Conservation (phyloP, 345 rosid species). For the Anacardium occidentale region DNA sequence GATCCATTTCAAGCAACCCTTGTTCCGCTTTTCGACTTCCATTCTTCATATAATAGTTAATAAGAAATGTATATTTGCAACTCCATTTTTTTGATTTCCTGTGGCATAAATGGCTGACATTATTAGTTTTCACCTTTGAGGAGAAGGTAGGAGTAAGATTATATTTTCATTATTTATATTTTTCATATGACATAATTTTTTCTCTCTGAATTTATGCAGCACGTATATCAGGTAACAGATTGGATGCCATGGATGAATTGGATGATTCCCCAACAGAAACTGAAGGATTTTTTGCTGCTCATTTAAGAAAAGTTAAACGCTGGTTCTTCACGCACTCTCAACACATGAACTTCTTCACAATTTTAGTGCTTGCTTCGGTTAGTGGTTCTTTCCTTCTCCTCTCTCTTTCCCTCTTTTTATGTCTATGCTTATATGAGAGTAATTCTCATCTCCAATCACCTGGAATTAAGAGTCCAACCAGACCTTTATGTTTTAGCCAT, state of each 20-base stretch:
- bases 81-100: background rate
- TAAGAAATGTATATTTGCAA: background rate
- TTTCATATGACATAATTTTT: background rate
- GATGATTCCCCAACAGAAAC: constrained; percentile 61
- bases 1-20: background rate
- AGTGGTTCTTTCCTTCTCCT: constrained; percentile 26
- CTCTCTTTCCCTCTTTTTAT: too few relatives aligned
- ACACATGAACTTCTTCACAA: constrained; percentile 83
- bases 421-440: too few relatives aligned
- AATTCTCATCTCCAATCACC: too few relatives aligned
- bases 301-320: constrained; percentile 46
- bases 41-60: background rate
- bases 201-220: constrained; percentile 45
- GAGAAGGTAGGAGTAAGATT: background rate
- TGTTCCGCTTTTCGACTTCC: background rate
- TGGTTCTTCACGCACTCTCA: constrained; percentile 76
- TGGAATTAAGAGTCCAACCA: too few relatives aligned
- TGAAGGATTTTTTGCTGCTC: constrained; percentile 56
- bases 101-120: background rate
- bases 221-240: constrained; percentile 58
- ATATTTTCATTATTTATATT: background rate
- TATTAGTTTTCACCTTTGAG: background rate
- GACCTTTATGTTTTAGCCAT: too few relatives aligned
- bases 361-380: constrained; percentile 94
- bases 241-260: constrained; percentile 69